A percentile compares a stretch with the other conserved stretches of the same genome.
phyloP scores from a whole-genome alignment of 2,329 filamentous ascomycete genomes.

The Alternaria gansuensis region DNA sequence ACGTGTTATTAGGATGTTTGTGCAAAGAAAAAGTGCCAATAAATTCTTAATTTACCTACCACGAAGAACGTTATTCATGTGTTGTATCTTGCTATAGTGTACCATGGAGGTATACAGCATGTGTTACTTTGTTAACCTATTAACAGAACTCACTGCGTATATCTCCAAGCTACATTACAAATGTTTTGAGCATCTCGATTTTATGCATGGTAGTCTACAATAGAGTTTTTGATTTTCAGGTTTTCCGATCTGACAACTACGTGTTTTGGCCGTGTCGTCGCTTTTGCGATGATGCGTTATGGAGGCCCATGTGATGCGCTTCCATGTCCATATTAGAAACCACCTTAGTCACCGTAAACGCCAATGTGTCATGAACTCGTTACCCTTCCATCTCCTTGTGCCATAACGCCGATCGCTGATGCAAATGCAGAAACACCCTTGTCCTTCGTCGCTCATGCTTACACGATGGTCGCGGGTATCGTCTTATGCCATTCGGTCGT shows the following conservation, averaged over 20 bases:
- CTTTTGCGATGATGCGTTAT: slow-evolving; percentile 1
- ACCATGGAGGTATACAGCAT: neutral
- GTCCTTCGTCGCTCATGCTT: neutral
- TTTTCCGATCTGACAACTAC: neutral
- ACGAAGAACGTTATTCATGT: neutral
- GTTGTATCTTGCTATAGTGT: neutral
- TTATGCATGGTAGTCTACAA: neutral
- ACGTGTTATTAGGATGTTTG: neutral
- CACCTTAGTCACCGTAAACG: slow-evolving; percentile 10
- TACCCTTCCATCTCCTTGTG: slow-evolving; percentile 3
- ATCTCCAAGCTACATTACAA: neutral
- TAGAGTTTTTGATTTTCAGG: neutral
- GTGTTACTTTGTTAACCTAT: neutral
- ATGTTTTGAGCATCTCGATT: neutral
- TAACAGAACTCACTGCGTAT: neutral
- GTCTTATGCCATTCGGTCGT: neutral
- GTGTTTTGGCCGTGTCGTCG: neutral
- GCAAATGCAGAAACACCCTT: slow-evolving; percentile 6
- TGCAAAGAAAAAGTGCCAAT: neutral
- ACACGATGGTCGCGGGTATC: neutral
- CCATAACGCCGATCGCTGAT: slow-evolving; percentile 23
- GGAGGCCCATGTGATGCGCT: neutral
- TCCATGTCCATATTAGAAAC: neutral
- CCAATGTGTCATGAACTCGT: slow-evolving; percentile 2
- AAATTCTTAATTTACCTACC: neutral